These are phyloP conservation scores for Hemerocallis citrina DNA, from an alignment of 106 monocot genomes.

Conservation along the genomic window DNA sequence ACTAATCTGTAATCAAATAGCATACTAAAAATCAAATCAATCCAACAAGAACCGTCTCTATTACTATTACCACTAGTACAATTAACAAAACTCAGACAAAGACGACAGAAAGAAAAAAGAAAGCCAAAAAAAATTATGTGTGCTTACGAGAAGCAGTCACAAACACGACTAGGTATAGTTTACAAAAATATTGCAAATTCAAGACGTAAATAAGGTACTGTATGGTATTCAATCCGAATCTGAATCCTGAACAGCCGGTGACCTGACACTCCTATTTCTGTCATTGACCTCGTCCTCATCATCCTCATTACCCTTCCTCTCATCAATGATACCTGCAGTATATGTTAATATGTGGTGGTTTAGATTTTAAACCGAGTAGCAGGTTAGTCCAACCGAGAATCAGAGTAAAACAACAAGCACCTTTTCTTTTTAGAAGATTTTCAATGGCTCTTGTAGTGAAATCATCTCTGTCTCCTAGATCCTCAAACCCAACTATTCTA, in stretches of 20 bases:
- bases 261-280: constrained; percentile 41
- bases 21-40: no score
- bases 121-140: no score
- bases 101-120: no score
- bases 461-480: constrained; percentile 88
- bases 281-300: constrained; percentile 14
- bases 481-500: constrained; percentile 85
- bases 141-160: no score
- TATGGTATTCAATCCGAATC: constrained; percentile 67
- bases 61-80: no score
- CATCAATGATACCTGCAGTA: constrained; percentile 60
- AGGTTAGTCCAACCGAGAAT: neutral
- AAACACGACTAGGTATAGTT: no score
- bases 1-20: no score
- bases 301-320: constrained; percentile 42
- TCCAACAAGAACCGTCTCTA: no score
- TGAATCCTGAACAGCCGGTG: constrained; percentile 45
- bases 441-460: constrained; percentile 73
- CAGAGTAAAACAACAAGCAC: constrained; percentile 10
- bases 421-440: constrained; percentile 77
- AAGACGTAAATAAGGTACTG: no score
- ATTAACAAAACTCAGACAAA: no score
- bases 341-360: neutral
- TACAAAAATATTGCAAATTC: no score
- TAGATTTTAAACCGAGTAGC: no score